phyloP scores from a whole-genome alignment of 495 filamentous ascomycete species.

The Tuber melanosporum region DNA sequence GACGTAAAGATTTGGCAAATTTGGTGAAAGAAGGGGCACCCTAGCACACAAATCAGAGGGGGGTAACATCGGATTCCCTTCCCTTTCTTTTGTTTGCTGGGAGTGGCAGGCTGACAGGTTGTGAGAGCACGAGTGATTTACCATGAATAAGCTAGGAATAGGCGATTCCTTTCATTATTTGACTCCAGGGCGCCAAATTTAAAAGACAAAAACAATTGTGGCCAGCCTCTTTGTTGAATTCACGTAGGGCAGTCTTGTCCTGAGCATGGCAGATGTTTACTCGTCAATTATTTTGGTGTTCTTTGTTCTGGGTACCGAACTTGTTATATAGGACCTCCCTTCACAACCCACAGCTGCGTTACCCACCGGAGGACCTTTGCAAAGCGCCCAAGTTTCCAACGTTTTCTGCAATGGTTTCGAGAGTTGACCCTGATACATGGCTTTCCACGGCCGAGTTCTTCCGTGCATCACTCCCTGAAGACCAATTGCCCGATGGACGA shows the following conservation, averaged over 20 bases:
- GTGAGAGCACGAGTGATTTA: neutral
- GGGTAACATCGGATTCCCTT: neutral
- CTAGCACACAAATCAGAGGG: neutral
- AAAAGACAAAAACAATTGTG: neutral
- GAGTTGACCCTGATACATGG: neutral
- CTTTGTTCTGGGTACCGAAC: neutral
- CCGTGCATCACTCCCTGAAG: neutral
- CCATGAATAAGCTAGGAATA: neutral
- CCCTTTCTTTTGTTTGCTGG: neutral
- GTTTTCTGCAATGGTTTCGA: neutral
- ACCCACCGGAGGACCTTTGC: neutral
- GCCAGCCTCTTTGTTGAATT: neutral
- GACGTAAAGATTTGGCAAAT: neutral
- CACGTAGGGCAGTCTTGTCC: neutral
- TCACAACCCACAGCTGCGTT: neutral
- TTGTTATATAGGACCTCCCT: neutral
- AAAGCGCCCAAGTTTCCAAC: neutral
- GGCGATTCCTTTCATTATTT: neutral
- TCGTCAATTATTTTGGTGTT: neutral
- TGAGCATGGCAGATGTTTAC: neutral
- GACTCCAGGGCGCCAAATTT: neutral
- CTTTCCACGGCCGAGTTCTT: constrained; percentile 2
- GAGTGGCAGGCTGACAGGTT: neutral
- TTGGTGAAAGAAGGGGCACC: neutral
- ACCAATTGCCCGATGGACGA: neutral